Evolutionary conservation across 768 basidiomycete species (phyloP), one percentile per base, ranked within the genome.

Genomic region (Boletus reticuloceps): DNA sequence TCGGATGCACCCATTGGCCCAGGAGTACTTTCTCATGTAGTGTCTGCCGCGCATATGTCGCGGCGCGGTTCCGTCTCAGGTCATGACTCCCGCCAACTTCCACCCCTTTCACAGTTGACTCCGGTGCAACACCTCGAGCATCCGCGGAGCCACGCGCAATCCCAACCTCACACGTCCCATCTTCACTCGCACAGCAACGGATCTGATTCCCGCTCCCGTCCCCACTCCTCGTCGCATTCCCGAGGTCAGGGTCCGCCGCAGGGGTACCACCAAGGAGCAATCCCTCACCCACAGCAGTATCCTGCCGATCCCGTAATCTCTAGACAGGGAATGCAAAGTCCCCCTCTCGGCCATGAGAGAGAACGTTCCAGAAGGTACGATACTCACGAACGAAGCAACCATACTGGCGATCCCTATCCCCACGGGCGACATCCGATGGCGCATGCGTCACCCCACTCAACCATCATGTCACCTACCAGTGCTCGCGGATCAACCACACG

Each of bases 211-310:
- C 78, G 76, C 46, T 76, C 79, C 32, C 74, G 77, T 63, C 80
- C 81, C 34, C 76, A 77, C 53, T 81, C 81, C 29, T 77, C 79
- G 53, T 75, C 83, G 36, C 77, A 78, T 59, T 78, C 82, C 25
- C 81, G 79, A 31, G 74, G 77, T 37, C 81, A 70, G 56, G 70
- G 60, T 31, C 69, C 63, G 7, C 63, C 67, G 19, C 69, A 65
- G 42, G 64, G 59, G 19, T 71, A 72, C 34, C 69, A 67, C 31
- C 74, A 74, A 54, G 61, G 75, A 10, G 77, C 74, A 43, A 66
- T 74, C 40, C 63, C 70, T 54, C 78, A 75, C 54, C 70, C 76
- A 6, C 75, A 77, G 40, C 81, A 75, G 47, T 82, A 82, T 65
- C 46, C 72, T 36, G 65, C 76, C n/a, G 83, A 84, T 40, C 59